These are phyloP conservation scores for Arthrobotrys iridis DNA, from an alignment of 2,329 filamentous ascomycete genomes.

Conservation along the genomic window DNA sequence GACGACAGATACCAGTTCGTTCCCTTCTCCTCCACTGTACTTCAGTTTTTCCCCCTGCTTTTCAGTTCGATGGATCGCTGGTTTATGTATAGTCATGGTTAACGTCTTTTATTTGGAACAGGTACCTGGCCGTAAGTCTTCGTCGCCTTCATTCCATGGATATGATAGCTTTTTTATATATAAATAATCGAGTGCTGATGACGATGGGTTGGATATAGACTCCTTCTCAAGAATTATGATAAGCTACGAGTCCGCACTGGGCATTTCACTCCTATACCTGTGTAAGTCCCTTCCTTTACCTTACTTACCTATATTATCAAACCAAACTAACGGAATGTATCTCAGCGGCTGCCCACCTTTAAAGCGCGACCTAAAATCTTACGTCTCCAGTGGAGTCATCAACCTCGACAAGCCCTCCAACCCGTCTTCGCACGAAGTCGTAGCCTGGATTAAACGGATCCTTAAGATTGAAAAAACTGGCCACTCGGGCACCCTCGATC, in stretches of 20 bases:
- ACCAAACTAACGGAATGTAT: conserved; percentile 10
- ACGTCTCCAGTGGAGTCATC: conserved; percentile 96
- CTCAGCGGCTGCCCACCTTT: conserved; percentile 83
- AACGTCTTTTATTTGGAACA: conserved; percentile 10
- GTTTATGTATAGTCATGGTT: neutral
- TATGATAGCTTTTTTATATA: neutral
- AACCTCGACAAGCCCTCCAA: conserved; percentile 98
- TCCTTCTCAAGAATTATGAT: conserved; percentile 95
- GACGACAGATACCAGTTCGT: conserved; percentile 79
- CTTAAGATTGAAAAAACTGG: conserved; percentile 95
- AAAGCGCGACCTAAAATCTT: conserved; percentile 94
- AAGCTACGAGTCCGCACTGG: conserved; percentile 90
- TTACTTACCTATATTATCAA: neutral
- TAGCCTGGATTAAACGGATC: conserved; percentile 99
- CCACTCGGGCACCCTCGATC: conserved; percentile 97
- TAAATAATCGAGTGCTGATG: too few relatives aligned
- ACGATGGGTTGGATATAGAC: conserved; percentile 57
- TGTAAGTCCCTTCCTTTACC: conserved; percentile 20
- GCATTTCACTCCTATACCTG: conserved; percentile 94
- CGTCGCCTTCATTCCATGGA: neutral
- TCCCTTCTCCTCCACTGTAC: neutral
- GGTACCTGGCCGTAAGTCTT: conserved; percentile 71
- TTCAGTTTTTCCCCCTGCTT: neutral
- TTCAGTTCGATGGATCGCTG: neutral
- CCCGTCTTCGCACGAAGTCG: conserved; percentile 97